phyloP scores from a whole-genome alignment of 352 stramenopile species.

The Globisporangium iwayamae region DNA sequence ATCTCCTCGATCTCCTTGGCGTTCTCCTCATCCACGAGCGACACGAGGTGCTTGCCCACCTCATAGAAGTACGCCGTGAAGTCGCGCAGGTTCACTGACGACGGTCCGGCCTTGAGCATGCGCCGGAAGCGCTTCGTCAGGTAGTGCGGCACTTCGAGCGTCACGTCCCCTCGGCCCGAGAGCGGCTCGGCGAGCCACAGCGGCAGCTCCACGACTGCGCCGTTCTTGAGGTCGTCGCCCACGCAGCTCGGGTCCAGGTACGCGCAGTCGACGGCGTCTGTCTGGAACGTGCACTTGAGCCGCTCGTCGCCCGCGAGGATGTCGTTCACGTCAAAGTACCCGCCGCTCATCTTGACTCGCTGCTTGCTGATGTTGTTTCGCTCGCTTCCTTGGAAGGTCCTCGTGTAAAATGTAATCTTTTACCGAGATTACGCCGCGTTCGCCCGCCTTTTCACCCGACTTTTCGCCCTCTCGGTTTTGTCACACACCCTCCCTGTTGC shows the following conservation, averaged over 20 bases:
- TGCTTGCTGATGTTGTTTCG: not conserved
- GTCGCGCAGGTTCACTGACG: slow-evolving; percentile 71
- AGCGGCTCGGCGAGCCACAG: slow-evolving; percentile 73
- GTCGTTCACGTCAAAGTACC: slow-evolving; percentile 73
- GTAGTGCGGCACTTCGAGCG: slow-evolving; percentile 53
- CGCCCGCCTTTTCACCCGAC: no score
- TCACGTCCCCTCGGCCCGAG: slow-evolving; percentile 45
- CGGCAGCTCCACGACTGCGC: slow-evolving; percentile 62
- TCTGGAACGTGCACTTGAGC: slow-evolving; percentile 72
- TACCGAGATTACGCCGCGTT: no score
- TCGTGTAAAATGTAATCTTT: no score
- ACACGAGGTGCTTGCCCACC: slow-evolving; percentile 56
- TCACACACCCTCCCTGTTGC: no score
- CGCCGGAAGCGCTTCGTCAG: slow-evolving; percentile 71
- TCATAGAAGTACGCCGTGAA: slow-evolving; percentile 74
- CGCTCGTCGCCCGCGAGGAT: slow-evolving; percentile 80
- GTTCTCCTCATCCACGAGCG: slow-evolving; percentile 42
- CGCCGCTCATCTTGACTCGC: slow-evolving; percentile 14
- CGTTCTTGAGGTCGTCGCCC: slow-evolving; percentile 39
- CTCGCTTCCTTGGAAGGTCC: not conserved
- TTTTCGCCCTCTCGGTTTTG: no score
- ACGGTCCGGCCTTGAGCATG: slow-evolving; percentile 76
- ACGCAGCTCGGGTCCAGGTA: slow-evolving; percentile 73
- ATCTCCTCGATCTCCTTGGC: slow-evolving; percentile 73
- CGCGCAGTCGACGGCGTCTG: slow-evolving; percentile 61